phyloP scores from a whole-genome alignment of 345 rosid genomes.

The Aquilaria sinensis region DNA sequence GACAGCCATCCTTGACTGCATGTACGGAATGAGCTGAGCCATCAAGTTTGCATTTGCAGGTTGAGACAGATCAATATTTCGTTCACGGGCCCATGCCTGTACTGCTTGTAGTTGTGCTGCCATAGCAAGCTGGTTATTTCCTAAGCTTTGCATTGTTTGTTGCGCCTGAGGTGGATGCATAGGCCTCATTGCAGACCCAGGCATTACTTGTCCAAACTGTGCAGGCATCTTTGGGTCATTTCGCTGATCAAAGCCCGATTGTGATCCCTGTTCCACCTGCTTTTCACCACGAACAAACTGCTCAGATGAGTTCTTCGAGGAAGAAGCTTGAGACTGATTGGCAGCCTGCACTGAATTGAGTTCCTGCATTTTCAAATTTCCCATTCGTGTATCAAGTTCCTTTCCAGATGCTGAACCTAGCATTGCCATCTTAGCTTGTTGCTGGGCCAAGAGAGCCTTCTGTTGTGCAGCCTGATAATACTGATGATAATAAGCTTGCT shows the following conservation, averaged over 20 bases:
- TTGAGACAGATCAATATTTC: constrained; percentile 79
- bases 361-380: constrained; percentile 80
- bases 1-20: constrained; percentile 82
- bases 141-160: constrained; percentile 51
- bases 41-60: constrained; percentile 88
- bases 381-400: constrained; percentile 61
- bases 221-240: constrained; percentile 46
- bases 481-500: constrained; percentile 82
- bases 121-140: constrained; percentile 59
- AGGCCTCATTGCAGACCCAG: constrained; percentile 53
- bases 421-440: constrained; percentile 76
- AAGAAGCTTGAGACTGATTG: constrained; percentile 74
- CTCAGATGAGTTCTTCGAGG: constrained; percentile 66
- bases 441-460: constrained; percentile 52
- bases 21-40: constrained; percentile 67
- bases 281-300: constrained; percentile 58
- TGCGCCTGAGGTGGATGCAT: constrained; percentile 64
- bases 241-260: constrained; percentile 48
- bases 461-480: constrained; percentile 74
- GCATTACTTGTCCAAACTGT: constrained; percentile 57
- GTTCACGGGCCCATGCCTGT: constrained; percentile 88
- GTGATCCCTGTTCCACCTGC: constrained; percentile 56
- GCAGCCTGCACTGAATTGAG: constrained; percentile 62
- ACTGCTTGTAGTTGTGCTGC: constrained; percentile 78
- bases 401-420: constrained; percentile 45